Conservation (phyloP, 345 rosid species). For the Crucihimalaya himalaica region DNA sequence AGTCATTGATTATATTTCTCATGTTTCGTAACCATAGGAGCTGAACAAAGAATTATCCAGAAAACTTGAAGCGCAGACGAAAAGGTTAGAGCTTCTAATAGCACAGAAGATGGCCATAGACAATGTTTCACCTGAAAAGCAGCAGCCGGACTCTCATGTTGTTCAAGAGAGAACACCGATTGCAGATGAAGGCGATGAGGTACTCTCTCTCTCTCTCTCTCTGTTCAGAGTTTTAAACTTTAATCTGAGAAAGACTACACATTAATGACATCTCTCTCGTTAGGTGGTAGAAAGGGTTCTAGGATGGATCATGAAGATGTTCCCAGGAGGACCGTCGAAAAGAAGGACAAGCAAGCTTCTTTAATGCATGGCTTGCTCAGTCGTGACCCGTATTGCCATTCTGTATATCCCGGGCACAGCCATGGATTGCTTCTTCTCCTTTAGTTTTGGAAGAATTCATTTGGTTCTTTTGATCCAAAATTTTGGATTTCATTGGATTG, state of each 20-base stretch:
- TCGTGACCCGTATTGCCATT: conserved; percentile 7
- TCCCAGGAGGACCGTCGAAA: conserved; percentile 91
- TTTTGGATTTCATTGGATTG: conserved; percentile 32
- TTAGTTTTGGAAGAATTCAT: conserved; percentile 18
- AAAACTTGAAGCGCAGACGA: conserved; percentile 92
- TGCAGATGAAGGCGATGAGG: conserved; percentile 99
- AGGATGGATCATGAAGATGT: conserved; percentile 98
- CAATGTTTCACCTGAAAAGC: conserved; percentile 50
- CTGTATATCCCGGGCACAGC: conserved; percentile 30
- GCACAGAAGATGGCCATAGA: conserved; percentile 72
- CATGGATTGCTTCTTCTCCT: conserved; percentile 22
- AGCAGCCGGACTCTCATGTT: conserved; percentile 50
- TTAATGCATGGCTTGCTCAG: conserved; percentile 38
- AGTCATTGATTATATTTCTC: conserved; percentile 6
- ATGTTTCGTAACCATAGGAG: conserved; percentile 53
- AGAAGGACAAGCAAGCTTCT: conserved; percentile 88
- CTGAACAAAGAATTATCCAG: conserved; percentile 76
- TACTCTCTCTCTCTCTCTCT: conserved; percentile 35
- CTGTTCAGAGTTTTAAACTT: neutral
- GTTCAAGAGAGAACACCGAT: conserved; percentile 59
- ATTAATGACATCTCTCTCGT: neutral
- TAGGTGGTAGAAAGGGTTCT: conserved; percentile 98
- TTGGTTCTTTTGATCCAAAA: conserved; percentile 27
- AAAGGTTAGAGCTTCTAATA: conserved; percentile 90
- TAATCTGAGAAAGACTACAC: neutral